Percentiles rank a stretch among this genome's conserved stretches.
phyloP scores from a whole-genome alignment of 2,329 filamentous ascomycete species.

The Thielaviopsis euricoi region DNA sequence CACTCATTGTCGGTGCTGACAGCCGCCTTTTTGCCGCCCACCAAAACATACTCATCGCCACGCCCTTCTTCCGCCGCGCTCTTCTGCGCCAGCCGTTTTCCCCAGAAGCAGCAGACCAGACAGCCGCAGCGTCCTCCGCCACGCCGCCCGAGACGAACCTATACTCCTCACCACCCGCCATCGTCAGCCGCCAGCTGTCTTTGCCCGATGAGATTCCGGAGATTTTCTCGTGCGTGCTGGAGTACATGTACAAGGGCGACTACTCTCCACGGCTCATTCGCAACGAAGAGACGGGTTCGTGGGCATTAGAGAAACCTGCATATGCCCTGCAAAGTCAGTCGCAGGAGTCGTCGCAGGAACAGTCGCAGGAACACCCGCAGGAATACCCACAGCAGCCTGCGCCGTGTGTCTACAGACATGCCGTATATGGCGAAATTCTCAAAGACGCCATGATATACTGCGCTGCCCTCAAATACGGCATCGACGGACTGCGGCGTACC shows the following conservation, averaged over 20 bases:
- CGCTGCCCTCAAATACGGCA: slow-evolving; percentile 65
- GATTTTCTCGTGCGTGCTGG: slow-evolving; percentile 76
- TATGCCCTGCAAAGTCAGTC: too few species aligned
- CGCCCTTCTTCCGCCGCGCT: slow-evolving; percentile 51
- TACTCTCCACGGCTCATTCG: slow-evolving; percentile 28
- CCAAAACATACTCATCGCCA: slow-evolving; percentile 64
- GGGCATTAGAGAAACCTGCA: too few species aligned
- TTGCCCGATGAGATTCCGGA: slow-evolving; percentile 78
- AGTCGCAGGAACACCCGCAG: too few species aligned
- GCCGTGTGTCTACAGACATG: slow-evolving; percentile 31
- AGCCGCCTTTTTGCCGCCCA: slow-evolving; percentile 83
- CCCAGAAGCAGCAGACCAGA: not conserved
- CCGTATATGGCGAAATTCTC: slow-evolving; percentile 49
- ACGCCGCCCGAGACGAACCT: not conserved
- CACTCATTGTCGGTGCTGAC: slow-evolving; percentile 62
- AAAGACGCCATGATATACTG: slow-evolving; percentile 90
- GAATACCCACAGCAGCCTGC: slow-evolving; percentile 40
- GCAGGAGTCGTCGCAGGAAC: too few species aligned
- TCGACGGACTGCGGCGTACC: slow-evolving; percentile 72
- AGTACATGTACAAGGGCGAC: slow-evolving; percentile 88
- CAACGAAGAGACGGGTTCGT: too few species aligned
- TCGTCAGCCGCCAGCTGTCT: slow-evolving; percentile 35
- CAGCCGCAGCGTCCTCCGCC: not conserved
- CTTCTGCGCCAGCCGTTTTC: not conserved
- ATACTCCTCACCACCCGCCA: not conserved